Base-by-base conservation (phyloP, 352 stramenopile species). In the Phytophthora boehmeriae region DNA sequence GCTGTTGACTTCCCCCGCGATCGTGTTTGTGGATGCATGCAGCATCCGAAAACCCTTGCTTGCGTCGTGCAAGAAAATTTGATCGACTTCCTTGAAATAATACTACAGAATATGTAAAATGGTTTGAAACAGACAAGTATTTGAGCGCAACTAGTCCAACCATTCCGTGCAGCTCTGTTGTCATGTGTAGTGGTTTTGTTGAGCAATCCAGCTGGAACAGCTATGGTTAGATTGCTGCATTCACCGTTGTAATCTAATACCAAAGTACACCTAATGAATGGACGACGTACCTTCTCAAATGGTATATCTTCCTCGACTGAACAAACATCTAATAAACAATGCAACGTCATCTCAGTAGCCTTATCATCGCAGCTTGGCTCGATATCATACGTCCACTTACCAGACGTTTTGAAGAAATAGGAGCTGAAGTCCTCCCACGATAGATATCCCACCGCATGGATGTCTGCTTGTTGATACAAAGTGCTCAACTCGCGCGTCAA, bases 361-460 rank as follows among this genome's bases (percentile, higher is more conserved):
- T 43, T 17, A 42, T 4, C 8, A 44, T 22, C 22, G 19, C 38
- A 4, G 4, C 38, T 16, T 2, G 14, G 14, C 2, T 44, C 13
- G 13, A 9, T 22, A 17, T 17, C 17, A 34, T 27, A 22, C 23
- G 6, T 30, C 34, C 8, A 55, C 49, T 16, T 53, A 86, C 76
- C 76, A 51, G 63, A 62, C 5, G 66, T 58, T 20, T 80, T 75
- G 6, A 73, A 71, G 28, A 85, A 63, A n/a, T 76, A 77, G 5
- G 51, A 65, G 53, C 69, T 77, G 38, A 89, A 81, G n/a, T 77
- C 65, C 2, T 66, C 63, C 76, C 76, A 89, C 1, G 59, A 78
- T 11, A 86, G 50, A 4, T 55, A 38, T 2, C 63, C 67, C 23
- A 51, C 36, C 2, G 61, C 59, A 10, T 71, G 59, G 6, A 85